These are phyloP conservation scores for Pilaira anomala DNA, from an alignment of 192 early-diverging fungal species.

Conservation along the genomic window DNA sequence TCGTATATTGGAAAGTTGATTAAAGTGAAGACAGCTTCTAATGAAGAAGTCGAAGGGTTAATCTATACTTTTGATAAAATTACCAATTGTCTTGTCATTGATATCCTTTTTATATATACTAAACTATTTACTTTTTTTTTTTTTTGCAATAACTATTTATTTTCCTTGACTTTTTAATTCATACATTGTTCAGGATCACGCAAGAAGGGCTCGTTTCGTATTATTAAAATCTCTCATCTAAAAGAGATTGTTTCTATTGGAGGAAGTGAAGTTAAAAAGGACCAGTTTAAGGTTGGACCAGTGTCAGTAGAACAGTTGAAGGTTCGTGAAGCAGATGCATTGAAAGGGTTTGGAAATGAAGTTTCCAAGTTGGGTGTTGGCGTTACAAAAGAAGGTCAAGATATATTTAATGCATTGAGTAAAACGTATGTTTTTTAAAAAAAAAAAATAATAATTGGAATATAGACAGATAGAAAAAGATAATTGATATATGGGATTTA, in stretches of 20 bases:
- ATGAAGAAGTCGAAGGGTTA: conserved; percentile 53
- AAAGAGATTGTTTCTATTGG: conserved; percentile 46
- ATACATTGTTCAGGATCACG: conserved; percentile 22
- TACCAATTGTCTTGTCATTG: conserved; percentile 60
- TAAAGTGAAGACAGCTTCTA: conserved; percentile 43
- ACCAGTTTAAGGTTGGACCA: conserved; percentile 24
- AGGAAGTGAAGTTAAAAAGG: conserved; percentile 17
- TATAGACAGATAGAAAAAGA: not conserved
- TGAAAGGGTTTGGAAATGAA: conserved; percentile 42
- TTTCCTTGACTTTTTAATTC: conserved; percentile 17
- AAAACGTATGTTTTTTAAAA: conserved; percentile 57
- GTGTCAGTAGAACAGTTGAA: conserved; percentile 55
- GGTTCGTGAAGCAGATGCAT: conserved; percentile 48
- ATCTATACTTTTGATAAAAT: conserved; percentile 57
- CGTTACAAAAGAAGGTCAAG: conserved; percentile 70
- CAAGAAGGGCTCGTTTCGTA: conserved; percentile 49
- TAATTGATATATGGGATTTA: not conserved
- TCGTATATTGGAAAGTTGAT: conserved; percentile 45
- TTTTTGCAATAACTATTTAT: not conserved
- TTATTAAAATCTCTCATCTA: conserved; percentile 57
- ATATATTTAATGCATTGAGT: conserved; percentile 76
- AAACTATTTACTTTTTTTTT: not conserved
- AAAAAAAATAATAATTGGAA: not conserved
- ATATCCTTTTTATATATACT: conserved; percentile 54
- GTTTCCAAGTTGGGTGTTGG: conserved; percentile 72